Percentiles rank a stretch among this genome's conserved stretches.
These are phyloP conservation scores for Acacia melanoxylon DNA, from an alignment of 306 rosid species.

Conservation along the genomic window DNA sequence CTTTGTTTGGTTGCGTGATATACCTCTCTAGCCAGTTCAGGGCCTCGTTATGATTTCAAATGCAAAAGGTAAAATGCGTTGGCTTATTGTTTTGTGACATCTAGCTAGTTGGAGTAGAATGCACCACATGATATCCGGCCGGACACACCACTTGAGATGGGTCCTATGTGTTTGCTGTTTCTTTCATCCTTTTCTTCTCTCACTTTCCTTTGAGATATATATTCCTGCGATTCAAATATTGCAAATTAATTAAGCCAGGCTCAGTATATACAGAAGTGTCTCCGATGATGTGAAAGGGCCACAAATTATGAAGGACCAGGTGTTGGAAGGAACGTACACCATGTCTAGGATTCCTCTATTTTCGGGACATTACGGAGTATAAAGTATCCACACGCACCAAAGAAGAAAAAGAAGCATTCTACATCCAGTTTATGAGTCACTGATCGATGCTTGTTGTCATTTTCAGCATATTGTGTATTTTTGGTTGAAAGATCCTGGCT, in stretches of 20 bases:
- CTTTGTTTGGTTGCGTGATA: slow-evolving; percentile 10
- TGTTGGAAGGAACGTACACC: not conserved
- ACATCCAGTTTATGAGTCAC: not conserved
- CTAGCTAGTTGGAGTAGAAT: not conserved
- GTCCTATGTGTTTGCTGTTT: not conserved
- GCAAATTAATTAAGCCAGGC: not conserved
- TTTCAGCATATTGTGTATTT: slow-evolving; percentile 19
- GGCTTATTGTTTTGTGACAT: slow-evolving; percentile 2
- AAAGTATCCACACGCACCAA: no score
- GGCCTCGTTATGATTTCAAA: slow-evolving; percentile 6
- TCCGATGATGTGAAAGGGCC: not conserved
- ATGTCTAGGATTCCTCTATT: slow-evolving; percentile 21
- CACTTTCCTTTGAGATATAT: slow-evolving; percentile 4
- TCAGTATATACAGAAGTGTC: not conserved
- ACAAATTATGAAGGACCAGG: not conserved
- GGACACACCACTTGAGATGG: slow-evolving; percentile 15
- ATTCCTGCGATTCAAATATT: slow-evolving; percentile 3
- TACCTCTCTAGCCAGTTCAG: slow-evolving; percentile 7
- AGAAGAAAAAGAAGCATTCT: not conserved
- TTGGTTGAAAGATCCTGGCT: not conserved
- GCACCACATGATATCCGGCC: slow-evolving; percentile 21
- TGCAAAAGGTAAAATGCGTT: slow-evolving; percentile 24
- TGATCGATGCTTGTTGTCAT: not conserved
- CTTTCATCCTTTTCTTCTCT: not conserved
- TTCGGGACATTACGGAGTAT: not conserved